These are phyloP conservation scores for Entomortierella chlamydospora DNA, from an alignment of 192 early-diverging fungal species.

Conservation along the genomic window DNA sequence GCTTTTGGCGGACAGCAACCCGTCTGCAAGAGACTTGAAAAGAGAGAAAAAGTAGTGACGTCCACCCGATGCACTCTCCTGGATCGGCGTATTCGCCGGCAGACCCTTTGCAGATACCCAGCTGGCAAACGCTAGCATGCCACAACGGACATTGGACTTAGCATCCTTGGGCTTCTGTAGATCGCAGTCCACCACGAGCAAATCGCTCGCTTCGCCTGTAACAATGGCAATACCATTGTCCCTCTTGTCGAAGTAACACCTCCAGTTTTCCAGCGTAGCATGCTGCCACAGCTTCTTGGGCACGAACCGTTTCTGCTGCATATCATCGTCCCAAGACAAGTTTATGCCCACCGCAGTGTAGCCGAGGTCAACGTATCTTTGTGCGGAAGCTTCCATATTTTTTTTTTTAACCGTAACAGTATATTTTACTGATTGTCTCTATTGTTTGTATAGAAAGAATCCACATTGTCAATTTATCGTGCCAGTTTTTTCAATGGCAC, in stretches of 20 bases:
- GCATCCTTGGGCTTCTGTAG: slow-evolving; percentile 1
- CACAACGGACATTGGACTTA: background rate
- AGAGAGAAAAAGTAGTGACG: slow-evolving; percentile 1
- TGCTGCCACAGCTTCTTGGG: background rate
- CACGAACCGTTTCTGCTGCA: background rate
- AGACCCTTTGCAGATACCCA: background rate
- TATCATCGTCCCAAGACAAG: background rate
- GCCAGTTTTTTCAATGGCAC: background rate
- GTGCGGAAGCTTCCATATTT: background rate
- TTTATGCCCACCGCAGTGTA: background rate
- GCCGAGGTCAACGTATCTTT: background rate
- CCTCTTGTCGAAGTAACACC: background rate
- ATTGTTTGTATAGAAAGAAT: background rate
- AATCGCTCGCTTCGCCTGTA: background rate
- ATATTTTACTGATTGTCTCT: background rate
- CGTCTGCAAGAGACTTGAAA: background rate
- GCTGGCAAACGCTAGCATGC: background rate
- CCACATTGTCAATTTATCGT: slow-evolving; percentile 1
- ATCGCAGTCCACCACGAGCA: background rate
- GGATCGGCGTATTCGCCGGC: background rate
- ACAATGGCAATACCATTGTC: background rate
- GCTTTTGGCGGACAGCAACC: background rate
- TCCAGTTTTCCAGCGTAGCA: background rate
- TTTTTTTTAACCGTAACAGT: no score
- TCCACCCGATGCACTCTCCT: background rate